Conservation (phyloP, 176 grass and related monocot genomes). For the Oryza rufipogon region DNA sequence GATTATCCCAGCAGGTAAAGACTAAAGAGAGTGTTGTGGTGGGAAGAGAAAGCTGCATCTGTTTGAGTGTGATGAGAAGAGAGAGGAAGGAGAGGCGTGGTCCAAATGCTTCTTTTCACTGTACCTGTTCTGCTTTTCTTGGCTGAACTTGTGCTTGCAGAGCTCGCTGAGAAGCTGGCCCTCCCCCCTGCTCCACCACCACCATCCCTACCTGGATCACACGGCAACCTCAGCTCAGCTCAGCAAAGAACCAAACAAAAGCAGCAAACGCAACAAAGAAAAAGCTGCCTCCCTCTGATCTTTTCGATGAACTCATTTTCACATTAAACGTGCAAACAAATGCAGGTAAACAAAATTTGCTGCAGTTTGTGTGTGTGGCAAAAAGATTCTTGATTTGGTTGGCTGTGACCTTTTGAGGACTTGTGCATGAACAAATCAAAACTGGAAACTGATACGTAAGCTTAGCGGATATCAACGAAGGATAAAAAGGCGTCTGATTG, state of each 20-base stretch:
- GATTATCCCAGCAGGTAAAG: conserved; percentile 33
- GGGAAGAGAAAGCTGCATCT: conserved; percentile 42
- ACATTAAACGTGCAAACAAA: conserved; percentile 24
- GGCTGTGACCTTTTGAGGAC: conserved; percentile 18
- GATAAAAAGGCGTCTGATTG: conserved; percentile 19
- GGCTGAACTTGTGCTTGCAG: conserved; percentile 54
- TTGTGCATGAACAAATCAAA: conserved; percentile 38
- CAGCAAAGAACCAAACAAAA: conserved; percentile 38
- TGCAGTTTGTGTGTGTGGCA: conserved; percentile 20
- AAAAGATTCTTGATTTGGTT: conserved; percentile 28
- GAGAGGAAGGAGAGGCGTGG: neutral
- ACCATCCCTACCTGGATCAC: conserved; percentile 42
- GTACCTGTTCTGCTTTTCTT: conserved; percentile 83
- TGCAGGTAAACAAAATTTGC: conserved; percentile 9
- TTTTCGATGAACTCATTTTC: conserved; percentile 46
- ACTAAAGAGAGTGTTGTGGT: conserved; percentile 38
- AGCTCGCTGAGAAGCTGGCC: conserved; percentile 69
- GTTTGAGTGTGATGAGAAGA: neutral
- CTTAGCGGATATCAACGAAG: conserved; percentile 26
- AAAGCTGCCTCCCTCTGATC: conserved; percentile 42
- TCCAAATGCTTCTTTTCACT: conserved; percentile 32
- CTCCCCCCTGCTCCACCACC: conserved; percentile 50
- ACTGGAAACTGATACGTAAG: conserved; percentile 30
- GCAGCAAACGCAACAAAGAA: conserved; percentile 27
- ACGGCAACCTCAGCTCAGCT: conserved; percentile 39